A percentile compares a stretch with the other conserved stretches of the same genome.
Evolutionary conservation across 73 alveolate species (phyloP).

Genomic region (Tetrahymena elliotti): DNA sequence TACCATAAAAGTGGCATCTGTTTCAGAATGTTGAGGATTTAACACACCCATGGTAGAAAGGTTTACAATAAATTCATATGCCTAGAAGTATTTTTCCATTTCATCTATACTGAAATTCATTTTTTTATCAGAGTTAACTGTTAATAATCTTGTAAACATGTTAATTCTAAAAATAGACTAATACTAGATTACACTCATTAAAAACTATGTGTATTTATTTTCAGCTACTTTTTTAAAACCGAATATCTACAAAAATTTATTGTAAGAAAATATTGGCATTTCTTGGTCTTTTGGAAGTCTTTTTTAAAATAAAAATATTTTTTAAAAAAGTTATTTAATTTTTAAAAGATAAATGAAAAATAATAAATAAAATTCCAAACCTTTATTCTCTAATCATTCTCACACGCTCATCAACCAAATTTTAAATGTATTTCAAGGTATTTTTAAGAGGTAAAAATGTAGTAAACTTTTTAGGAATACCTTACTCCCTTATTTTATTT

Average conservation of each 20-base stretch:
- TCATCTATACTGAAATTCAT: conserved; percentile 23
- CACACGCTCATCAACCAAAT: conserved; percentile 10
- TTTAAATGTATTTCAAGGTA: conserved; percentile 5
- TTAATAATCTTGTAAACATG: conserved; percentile 26
- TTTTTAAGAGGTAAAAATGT: conserved; percentile 22
- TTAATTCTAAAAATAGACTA: conserved; percentile 30
- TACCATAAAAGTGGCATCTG: background rate
- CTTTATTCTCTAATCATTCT: conserved; percentile 29
- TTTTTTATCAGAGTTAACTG: conserved; percentile 1
- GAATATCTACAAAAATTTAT: conserved; percentile 26
- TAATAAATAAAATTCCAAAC: background rate
- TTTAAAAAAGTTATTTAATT: background rate
- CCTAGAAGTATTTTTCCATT: conserved; percentile 11
- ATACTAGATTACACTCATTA: conserved; percentile 23
- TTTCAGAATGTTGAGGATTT: background rate
- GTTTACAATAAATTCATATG: conserved; percentile 15
- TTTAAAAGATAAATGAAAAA: background rate
- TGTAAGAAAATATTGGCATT: conserved; percentile 30
- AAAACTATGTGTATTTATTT: conserved; percentile 21
- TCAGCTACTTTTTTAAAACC: conserved; percentile 44
- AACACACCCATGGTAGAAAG: conserved; percentile 25
- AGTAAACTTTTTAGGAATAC: background rate
- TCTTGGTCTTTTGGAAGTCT: conserved; percentile 11
- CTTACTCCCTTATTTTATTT: background rate
- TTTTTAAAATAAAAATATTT: background rate